These are phyloP conservation scores for Patellifolia procumbens DNA, from an alignment of 179 eudicot genomes.

Conservation along the genomic window DNA sequence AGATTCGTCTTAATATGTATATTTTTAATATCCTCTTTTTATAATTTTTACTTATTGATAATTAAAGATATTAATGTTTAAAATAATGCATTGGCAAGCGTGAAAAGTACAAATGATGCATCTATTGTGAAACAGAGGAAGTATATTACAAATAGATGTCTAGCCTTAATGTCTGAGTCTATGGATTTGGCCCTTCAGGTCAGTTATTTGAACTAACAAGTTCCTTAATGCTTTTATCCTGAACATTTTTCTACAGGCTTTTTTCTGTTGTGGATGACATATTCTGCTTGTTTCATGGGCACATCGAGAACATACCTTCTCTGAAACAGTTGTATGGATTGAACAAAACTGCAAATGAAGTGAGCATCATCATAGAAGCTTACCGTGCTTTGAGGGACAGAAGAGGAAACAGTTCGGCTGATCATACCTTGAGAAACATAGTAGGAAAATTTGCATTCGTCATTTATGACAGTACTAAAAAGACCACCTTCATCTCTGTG, in stretches of 20 bases:
- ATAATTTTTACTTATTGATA: no score
- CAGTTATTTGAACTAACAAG: background rate
- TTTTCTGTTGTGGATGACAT: conserved; percentile 85
- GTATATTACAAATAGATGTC: no score
- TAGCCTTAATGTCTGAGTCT: no score
- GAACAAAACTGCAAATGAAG: conserved; percentile 85
- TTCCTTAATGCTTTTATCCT: background rate
- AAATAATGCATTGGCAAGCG: no score
- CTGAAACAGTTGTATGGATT: conserved; percentile 88
- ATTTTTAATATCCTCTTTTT: no score
- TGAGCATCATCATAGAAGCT: conserved; percentile 83
- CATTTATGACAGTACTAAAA: conserved; percentile 68
- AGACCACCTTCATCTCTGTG: conserved; percentile 68
- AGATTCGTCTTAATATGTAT: no score
- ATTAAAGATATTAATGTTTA: no score
- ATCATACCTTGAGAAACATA: conserved; percentile 77
- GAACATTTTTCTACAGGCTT: conserved; percentile 40
- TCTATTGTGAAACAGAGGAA: no score
- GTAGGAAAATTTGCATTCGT: conserved; percentile 81
- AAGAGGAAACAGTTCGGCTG: conserved; percentile 82
- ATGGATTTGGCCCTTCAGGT: background rate
- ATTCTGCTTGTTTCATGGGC: conserved; percentile 94
- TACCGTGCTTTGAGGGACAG: conserved; percentile 86
- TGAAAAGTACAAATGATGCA: no score
- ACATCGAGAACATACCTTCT: conserved; percentile 78